Percentiles rank a stretch among this genome's conserved stretches.
phyloP scores from a whole-genome alignment of 768 basidiomycete species.

The Tricholoma saponaceum region DNA sequence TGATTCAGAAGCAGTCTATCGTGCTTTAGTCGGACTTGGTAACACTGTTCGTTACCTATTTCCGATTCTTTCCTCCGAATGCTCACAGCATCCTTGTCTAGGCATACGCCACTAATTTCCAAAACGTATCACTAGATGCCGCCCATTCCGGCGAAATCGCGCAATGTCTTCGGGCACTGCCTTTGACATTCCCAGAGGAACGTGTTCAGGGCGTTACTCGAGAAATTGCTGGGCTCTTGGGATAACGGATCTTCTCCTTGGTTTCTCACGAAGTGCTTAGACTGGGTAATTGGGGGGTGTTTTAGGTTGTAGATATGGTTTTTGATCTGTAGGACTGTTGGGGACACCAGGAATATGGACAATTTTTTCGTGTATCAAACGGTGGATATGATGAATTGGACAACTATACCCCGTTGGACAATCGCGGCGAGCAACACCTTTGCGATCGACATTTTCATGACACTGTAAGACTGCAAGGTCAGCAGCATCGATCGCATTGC shows the following conservation, averaged over 20 bases:
- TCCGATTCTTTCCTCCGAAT: neutral
- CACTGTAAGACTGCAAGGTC: too few relatives aligned
- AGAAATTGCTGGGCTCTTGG: slow-evolving; percentile 46
- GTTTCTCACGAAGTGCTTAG: neutral
- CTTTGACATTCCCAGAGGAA: slow-evolving; percentile 51
- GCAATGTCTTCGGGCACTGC: slow-evolving; percentile 34
- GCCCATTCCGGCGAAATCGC: slow-evolving; percentile 37
- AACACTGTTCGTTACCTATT: slow-evolving; percentile 50
- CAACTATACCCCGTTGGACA: too few relatives aligned
- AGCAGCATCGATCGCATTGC: too few relatives aligned
- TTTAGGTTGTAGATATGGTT: slow-evolving; percentile 1
- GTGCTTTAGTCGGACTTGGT: slow-evolving; percentile 67
- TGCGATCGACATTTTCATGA: too few relatives aligned
- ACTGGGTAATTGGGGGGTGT: slow-evolving; percentile 1
- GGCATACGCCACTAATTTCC: slow-evolving; percentile 45
- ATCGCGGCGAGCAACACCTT: too few relatives aligned
- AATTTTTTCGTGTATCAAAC: slow-evolving; percentile 1
- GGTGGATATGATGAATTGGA: neutral
- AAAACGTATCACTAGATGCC: slow-evolving; percentile 29
- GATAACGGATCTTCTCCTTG: slow-evolving; percentile 13
- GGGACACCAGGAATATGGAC: neutral
- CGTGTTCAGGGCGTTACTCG: slow-evolving; percentile 47
- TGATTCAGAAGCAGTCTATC: slow-evolving; percentile 70
- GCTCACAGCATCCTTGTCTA: slow-evolving; percentile 22
- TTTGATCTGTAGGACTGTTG: neutral